These are phyloP conservation scores for Marchantia paleacea DNA, from an alignment of 225 moss, liverwort and hornwort species.

Conservation along the genomic window DNA sequence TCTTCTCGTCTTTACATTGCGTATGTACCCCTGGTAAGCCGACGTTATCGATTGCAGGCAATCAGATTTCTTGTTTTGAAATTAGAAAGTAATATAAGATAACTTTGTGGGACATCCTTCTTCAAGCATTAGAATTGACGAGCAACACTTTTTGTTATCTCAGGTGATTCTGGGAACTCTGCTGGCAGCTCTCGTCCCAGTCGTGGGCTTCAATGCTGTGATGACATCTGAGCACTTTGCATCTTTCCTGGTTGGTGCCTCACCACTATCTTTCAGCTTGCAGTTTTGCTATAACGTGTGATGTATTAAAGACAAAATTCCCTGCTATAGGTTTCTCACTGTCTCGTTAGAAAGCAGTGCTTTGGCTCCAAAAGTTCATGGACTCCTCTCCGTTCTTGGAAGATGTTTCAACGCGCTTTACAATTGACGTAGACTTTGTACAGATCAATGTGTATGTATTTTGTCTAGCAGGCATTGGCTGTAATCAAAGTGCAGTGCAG, in stretches of 20 bases:
- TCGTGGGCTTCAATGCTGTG: slow-evolving; percentile 99
- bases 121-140: neutral
- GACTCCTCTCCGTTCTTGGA: no score
- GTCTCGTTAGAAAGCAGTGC: no score
- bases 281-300: neutral
- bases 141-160: neutral
- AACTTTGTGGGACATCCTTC: neutral
- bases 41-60: neutral
- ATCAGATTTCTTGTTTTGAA: neutral
- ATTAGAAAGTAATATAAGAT: neutral
- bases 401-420: no score
- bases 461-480: no score
- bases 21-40: slow-evolving; percentile 82
- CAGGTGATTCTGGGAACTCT: slow-evolving; percentile 94
- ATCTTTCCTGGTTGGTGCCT: slow-evolving; percentile 78
- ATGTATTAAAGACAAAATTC: neutral
- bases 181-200: slow-evolving; percentile 94
- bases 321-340: no score
- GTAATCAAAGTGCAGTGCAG: no score
- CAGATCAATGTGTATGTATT: no score
- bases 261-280: neutral
- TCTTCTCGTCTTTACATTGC: slow-evolving; percentile 95
- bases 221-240: slow-evolving; percentile 99
- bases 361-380: no score
- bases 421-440: no score